Conservation (phyloP, 2,329 filamentous ascomycete genomes). For the Sporothrix luriei region DNA sequence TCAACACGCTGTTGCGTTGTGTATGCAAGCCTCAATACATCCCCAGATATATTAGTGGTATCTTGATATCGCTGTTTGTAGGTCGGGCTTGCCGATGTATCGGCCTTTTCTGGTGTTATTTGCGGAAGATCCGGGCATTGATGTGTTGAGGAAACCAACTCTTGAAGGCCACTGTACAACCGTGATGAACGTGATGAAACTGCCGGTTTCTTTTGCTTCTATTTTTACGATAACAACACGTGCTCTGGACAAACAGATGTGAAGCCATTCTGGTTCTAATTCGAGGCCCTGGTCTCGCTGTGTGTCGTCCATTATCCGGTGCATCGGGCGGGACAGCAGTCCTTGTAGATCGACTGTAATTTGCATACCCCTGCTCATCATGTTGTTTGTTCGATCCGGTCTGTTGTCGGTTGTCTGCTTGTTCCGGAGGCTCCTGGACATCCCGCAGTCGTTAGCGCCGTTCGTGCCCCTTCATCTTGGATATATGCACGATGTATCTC, state of each 20-base stretch:
- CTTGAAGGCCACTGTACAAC: no score
- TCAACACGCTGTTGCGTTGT: background rate
- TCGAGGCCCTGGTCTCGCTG: background rate
- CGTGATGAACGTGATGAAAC: background rate
- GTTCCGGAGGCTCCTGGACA: background rate
- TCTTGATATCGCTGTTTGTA: background rate
- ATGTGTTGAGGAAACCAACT: background rate
- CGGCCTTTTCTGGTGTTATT: background rate
- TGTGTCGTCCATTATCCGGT: background rate
- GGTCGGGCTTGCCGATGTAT: background rate
- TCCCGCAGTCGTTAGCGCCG: background rate
- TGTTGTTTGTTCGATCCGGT: background rate
- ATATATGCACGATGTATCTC: slow-evolving; percentile 9
- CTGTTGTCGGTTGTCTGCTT: background rate
- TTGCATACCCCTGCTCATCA: background rate
- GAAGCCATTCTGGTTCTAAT: background rate
- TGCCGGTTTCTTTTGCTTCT: background rate
- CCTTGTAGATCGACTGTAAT: background rate
- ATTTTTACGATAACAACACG: background rate
- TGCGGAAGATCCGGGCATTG: background rate
- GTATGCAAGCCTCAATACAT: background rate
- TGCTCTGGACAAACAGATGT: background rate
- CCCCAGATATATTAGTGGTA: background rate
- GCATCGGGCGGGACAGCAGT: background rate
- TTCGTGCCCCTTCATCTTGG: slow-evolving; percentile 19